Percentiles rank a stretch among this genome's conserved stretches.
Evolutionary conservation across 305 asterid genomes (phyloP).

Genomic region (Fraxinus nigra): DNA sequence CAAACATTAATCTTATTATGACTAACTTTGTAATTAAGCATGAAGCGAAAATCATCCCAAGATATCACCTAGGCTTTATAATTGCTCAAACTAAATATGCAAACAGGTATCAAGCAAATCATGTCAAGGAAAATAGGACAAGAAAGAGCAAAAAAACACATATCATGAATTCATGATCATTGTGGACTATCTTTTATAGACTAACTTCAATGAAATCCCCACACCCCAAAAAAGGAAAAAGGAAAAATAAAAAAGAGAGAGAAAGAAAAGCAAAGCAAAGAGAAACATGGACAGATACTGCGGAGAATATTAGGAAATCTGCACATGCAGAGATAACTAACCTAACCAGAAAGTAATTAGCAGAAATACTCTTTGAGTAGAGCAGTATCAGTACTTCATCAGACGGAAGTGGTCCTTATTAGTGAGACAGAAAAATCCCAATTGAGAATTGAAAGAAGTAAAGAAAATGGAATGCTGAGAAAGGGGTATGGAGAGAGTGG

Average conservation of each 20-base stretch:
- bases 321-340: slow-evolving; percentile 19
- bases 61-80: background rate
- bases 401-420: slow-evolving; percentile 24
- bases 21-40: background rate
- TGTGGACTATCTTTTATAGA: background rate
- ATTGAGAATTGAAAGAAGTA: slow-evolving; percentile 8
- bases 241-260: background rate
- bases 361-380: slow-evolving; percentile 18
- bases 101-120: background rate
- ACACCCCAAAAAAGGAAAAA: background rate
- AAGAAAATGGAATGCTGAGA: slow-evolving; percentile 19
- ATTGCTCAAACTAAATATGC: background rate
- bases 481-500: slow-evolving; percentile 36
- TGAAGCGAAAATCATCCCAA: background rate
- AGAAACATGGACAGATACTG: too few relatives aligned
- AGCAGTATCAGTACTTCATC: slow-evolving; percentile 23
- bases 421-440: slow-evolving; percentile 23
- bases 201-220: background rate
- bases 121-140: background rate
- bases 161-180: background rate
- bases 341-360: slow-evolving; percentile 22
- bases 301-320: background rate
- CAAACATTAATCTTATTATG: background rate
- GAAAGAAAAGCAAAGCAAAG: too few relatives aligned
- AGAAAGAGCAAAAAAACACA: background rate